Base-by-base conservation (phyloP, 306 rosid species). In the Cucurbita argyrosperma region DNA sequence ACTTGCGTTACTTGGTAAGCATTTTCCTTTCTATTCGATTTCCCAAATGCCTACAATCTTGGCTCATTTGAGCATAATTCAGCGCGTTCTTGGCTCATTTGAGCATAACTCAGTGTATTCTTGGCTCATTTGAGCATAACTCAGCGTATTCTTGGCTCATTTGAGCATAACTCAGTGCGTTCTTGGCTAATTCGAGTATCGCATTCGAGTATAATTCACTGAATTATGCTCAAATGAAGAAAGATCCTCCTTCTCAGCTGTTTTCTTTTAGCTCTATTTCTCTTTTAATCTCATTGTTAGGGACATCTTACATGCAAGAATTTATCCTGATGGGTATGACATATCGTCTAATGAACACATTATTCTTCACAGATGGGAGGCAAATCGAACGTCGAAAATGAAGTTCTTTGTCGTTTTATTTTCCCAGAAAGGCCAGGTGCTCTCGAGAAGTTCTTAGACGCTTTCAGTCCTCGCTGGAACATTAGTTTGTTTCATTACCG, bases 381-480 rank as follows among this genome's bases (percentile, higher is more conserved):
- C 75, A 85, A 90, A 66, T 77, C 85, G 45, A 53, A 83, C 68
- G 60, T 89, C 53, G 85, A 83, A 84, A 80, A 91, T 6, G 96
- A 94, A 83, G 85, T 91, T 79, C 92, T 95, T 78, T 91, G 99
- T 76, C 88, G 90, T 60, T 95, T 95, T 63, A 75, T 86, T 74
- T 87, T 95, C 66, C 99, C 99, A 7, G 99, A 95, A 82, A 91
- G 96, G 79, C 96, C 99, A 0, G 99, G 97, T 77, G 86, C 97
- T 53, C 79, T 91, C 74, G 75, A 87, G 93, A 89, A 89, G 79
- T 95, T 95, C 79, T 88, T 95, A 80, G 96, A 91, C 39, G 69
- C 88, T 49, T 85, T 95, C 73, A 89, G 97, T 81, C 99, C 97
- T 4, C 92, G 92, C 56, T 94, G 99, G 97, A 88, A 95, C 83